Percentiles rank a stretch among this genome's conserved stretches.
These are phyloP conservation scores for Phytopythium sindhum DNA, from an alignment of 352 stramenopile species.

Conservation along the genomic window DNA sequence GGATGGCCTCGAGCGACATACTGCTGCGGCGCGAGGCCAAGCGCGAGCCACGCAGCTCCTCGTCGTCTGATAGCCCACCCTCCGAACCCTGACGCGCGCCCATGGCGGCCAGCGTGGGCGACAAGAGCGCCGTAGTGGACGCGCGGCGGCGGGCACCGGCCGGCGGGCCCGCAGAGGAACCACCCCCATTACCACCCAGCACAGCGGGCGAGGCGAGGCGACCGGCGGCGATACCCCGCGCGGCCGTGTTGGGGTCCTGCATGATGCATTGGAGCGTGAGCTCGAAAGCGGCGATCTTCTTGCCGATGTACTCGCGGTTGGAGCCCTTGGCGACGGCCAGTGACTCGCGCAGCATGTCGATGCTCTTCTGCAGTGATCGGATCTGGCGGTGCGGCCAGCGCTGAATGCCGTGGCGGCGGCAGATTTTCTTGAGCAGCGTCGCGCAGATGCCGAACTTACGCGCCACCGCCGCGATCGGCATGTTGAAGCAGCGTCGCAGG, in stretches of 20 bases:
- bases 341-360: slow-evolving; percentile 76
- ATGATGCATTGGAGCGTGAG: slow-evolving; percentile 81
- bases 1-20: slow-evolving; percentile 76
- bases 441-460: slow-evolving; percentile 84
- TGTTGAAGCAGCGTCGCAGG: slow-evolving; percentile 78
- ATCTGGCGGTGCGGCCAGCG: slow-evolving; percentile 84
- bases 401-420: slow-evolving; percentile 75
- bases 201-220: slow-evolving; percentile 47
- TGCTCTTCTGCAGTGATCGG: slow-evolving; percentile 78
- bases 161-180: background rate
- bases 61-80: slow-evolving; percentile 38
- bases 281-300: slow-evolving; percentile 82
- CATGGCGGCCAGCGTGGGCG: slow-evolving; percentile 22
- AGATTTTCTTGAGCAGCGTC: slow-evolving; percentile 86
- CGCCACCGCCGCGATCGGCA: slow-evolving; percentile 76
- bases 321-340: slow-evolving; percentile 66
- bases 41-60: slow-evolving; percentile 18
- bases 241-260: slow-evolving; percentile 72
- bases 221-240: slow-evolving; percentile 65
- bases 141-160: slow-evolving; percentile 32
- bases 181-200: background rate
- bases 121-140: slow-evolving; percentile 2
- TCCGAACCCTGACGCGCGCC: slow-evolving; percentile 4
- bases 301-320: slow-evolving; percentile 77
- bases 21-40: slow-evolving; percentile 33